phyloP scores from a whole-genome alignment of 1,139 yeast species.

The Hanseniaspora uvarum region DNA sequence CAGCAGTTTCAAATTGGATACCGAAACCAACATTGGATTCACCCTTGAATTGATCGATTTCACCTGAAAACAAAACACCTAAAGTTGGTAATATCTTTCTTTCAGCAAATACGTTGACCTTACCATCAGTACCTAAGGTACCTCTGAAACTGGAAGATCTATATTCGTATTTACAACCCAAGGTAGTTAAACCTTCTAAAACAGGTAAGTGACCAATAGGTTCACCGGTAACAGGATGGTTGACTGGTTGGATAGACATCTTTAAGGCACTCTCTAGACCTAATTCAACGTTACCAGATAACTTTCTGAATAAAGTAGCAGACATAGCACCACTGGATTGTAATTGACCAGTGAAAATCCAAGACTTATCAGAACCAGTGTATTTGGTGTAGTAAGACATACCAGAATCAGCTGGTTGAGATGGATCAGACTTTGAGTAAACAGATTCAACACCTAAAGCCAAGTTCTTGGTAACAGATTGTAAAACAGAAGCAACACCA shows the following conservation, averaged over 20 bases:
- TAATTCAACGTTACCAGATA: conserved; percentile 87
- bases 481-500: conserved; percentile 81
- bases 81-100: conserved; percentile 89
- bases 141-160: conserved; percentile 95
- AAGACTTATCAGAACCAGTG: conserved; percentile 54
- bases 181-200: conserved; percentile 81
- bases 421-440: conserved; percentile 68
- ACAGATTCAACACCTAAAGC: conserved; percentile 89
- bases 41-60: conserved; percentile 81
- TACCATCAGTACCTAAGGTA: conserved; percentile 83
- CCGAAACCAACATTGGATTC: conserved; percentile 85
- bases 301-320: conserved; percentile 90
- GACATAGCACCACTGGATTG: conserved; percentile 86
- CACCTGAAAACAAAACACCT: conserved; percentile 82
- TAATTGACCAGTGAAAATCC: conserved; percentile 91
- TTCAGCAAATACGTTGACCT: conserved; percentile 82
- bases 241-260: conserved; percentile 66
- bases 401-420: conserved; percentile 83
- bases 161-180: conserved; percentile 97
- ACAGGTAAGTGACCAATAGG: conserved; percentile 74
- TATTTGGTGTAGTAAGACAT: conserved; percentile 87
- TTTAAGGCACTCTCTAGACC: conserved; percentile 87
- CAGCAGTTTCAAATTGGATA: conserved; percentile 88
- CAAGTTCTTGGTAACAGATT: conserved; percentile 71
- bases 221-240: conserved; percentile 72